Conservation (phyloP, 768 basidiomycete genomes). For the Hemileccinum impolitum region DNA sequence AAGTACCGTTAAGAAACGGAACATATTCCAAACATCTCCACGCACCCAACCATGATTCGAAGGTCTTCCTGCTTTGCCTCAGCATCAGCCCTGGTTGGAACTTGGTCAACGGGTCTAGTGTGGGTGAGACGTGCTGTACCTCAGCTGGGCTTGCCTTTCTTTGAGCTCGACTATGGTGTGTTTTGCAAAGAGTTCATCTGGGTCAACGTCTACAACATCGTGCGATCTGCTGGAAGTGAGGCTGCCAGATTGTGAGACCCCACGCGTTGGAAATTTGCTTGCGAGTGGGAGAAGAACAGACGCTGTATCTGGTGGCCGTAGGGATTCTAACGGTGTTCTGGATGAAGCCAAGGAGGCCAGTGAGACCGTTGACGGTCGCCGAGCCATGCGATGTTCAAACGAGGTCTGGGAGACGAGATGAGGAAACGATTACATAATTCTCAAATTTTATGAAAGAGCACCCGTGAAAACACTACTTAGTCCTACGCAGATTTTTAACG, state of each 20-base stretch:
- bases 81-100: constrained; percentile 59
- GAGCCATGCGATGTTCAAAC: constrained; percentile 36
- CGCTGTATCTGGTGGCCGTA: constrained; percentile 5
- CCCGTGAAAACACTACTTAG: too few relatives aligned
- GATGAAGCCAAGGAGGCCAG: constrained; percentile 25
- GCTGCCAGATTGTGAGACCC: constrained; percentile 11
- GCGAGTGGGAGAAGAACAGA: constrained; percentile 5
- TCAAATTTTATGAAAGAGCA: not conserved
- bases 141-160: constrained; percentile 60
- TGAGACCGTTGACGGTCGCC: constrained; percentile 36
- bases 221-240: constrained; percentile 14
- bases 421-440: constrained; percentile 23
- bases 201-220: constrained; percentile 39
- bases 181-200: constrained; percentile 73
- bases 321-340: constrained; percentile 9
- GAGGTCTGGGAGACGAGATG: too few relatives aligned
- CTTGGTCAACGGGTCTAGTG: constrained; percentile 2
- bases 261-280: constrained; percentile 2
- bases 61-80: constrained; percentile 87
- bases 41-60: constrained; percentile 90
- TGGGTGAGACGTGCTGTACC: constrained; percentile 39
- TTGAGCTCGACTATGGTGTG: constrained; percentile 71
- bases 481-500: constrained; percentile 8
- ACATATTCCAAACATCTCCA: constrained; percentile 19
- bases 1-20: constrained; percentile 33